Base-by-base conservation (phyloP, 2,329 filamentous ascomycete species). In the Sclerotinia sclerotiorum region DNA sequence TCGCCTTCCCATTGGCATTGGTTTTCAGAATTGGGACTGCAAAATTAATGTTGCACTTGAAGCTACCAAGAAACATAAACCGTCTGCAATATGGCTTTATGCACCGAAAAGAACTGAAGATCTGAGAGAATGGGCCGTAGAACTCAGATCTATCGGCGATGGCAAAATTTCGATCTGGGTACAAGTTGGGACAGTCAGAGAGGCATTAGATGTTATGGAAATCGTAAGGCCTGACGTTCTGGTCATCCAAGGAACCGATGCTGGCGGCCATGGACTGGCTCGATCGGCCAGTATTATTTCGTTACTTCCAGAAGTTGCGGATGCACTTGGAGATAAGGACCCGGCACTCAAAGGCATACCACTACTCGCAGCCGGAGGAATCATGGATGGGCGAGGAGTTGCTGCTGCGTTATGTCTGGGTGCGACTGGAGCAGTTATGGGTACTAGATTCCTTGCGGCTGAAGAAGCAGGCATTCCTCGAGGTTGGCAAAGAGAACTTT, bases 361-460 rank as follows among this genome's bases (percentile, higher is more conserved):
- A 29, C 55, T 75, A 2, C 68, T 80, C 27, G 79, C 77, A 1
- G 74, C 79, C 0, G 79, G 79, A 0, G 79, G 79, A 0, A 78
- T 81, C 52, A 69, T 74, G 27, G 79, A 81, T 71, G 76, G 74
- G 2, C 69, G 79, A 68, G 78, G 77, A 0, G 74, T 76, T 0
- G 77, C 77, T 42, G 79, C 79, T 21, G 77, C 76, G 0, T 55
- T 78, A 24, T 70, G 70, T 7, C 70, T 80, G 11, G 79, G 79
- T 3, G 79, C 79, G 19, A 69, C 69, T 56, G 84, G 83, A 21
- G 76, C 81, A 4, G 80, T 79, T 2, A 75, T 87, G 73, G 84
- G 84, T 1, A 86, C 84, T 11, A 74, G 83, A n/a, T 84, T 84
- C 46, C 77, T 86, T 0, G 81, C 82, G 1, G 72, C 78, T 0